Conservation (phyloP, 768 basidiomycete species). For the Lactarius psammicola region DNA sequence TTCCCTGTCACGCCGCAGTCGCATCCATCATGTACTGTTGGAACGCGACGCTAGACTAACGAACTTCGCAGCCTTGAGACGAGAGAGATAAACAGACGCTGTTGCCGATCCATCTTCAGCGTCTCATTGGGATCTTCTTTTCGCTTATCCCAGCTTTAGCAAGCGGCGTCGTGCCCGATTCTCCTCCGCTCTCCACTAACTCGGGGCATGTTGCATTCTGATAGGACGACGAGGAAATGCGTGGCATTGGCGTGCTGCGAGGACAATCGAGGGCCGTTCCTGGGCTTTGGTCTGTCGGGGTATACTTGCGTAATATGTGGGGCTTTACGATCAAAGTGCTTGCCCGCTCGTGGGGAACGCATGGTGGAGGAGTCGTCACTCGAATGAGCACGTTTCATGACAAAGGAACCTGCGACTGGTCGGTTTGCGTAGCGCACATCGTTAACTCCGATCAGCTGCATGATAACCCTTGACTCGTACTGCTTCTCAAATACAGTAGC, state of each 20-base stretch:
- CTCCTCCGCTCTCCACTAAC: background rate
- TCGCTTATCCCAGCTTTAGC: background rate
- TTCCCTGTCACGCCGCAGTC: too few species aligned
- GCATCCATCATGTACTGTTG: too few species aligned
- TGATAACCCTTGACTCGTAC: background rate
- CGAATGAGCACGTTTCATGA: background rate
- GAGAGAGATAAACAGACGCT: background rate
- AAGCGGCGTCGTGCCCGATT: background rate
- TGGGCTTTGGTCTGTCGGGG: background rate
- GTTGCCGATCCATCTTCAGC: background rate
- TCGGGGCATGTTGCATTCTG: background rate
- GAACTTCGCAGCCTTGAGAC: background rate
- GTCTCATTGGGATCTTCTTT: background rate
- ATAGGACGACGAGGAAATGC: background rate
- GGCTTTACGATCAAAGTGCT: background rate
- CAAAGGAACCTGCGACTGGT: background rate
- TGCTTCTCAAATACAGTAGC: background rate
- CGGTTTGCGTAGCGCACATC: background rate
- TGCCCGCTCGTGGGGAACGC: background rate
- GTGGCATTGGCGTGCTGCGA: background rate
- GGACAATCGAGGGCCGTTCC: background rate
- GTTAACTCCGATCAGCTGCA: slow-evolving; percentile 1
- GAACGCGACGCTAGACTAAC: background rate
- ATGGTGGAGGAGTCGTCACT: background rate
- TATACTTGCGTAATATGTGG: background rate